Evolutionary conservation across 2,329 filamentous ascomycete genomes (phyloP).

Genomic region (Bipolaris victoriae): DNA sequence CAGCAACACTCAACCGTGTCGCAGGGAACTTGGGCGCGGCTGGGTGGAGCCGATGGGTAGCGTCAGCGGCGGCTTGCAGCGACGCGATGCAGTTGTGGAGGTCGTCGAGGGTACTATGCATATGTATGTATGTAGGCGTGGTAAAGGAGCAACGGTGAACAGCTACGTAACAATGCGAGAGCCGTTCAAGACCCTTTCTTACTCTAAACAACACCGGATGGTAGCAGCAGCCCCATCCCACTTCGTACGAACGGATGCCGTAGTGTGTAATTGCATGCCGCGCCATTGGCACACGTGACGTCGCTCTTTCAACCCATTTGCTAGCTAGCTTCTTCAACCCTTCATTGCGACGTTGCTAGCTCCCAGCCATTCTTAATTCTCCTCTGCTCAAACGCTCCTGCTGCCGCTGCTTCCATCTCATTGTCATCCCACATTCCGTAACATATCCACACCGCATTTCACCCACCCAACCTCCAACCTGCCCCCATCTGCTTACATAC

Average conservation of each 20-base stretch:
- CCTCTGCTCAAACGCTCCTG: not conserved
- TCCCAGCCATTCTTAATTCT: conserved; percentile 12
- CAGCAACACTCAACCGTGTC: conserved; percentile 16
- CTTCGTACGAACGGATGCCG: not conserved
- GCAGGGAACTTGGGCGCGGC: conserved; percentile 14
- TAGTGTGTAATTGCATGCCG: conserved; percentile 10
- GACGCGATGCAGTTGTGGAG: conserved; percentile 12
- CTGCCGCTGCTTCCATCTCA: not conserved
- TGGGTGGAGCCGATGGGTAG: conserved; percentile 25
- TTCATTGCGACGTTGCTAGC: conserved; percentile 9
- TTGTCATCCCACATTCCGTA: not conserved
- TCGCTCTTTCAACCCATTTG: conserved; percentile 10
- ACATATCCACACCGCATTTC: not conserved
- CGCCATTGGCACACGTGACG: conserved; percentile 17
- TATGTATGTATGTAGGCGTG: not conserved
- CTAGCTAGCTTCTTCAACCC: conserved; percentile 14
- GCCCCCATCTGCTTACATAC: not conserved
- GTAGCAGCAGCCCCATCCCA: not conserved
- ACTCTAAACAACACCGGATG: not conserved
- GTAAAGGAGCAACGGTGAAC: not conserved
- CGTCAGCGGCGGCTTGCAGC: conserved; percentile 27
- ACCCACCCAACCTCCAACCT: not conserved
- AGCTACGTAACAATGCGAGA: not conserved
- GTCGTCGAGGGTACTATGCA: not conserved
- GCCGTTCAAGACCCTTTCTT: not conserved